Conservation (phyloP, 1,139 yeast genomes). For the Waltiozyma sp. region DNA sequence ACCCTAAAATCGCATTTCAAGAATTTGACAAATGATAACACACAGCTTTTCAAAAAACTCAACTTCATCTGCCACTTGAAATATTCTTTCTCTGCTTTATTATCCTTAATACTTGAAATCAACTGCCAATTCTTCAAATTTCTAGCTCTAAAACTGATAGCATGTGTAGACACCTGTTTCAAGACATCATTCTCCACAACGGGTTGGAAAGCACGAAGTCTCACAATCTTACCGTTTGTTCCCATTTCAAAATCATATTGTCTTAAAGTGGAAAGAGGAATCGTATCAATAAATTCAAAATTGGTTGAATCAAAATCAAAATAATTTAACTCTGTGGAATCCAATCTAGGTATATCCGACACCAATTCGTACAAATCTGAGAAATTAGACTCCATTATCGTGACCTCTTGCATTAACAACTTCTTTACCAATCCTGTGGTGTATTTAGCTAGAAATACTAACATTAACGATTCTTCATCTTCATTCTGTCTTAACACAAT, state of each 20-base stretch:
- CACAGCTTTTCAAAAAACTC: constrained; percentile 38
- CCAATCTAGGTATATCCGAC: not conserved
- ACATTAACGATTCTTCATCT: not conserved
- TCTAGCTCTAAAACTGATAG: constrained; percentile 36
- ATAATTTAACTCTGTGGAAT: not conserved
- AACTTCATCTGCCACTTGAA: constrained; percentile 29
- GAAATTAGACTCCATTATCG: not conserved
- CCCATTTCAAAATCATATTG: not conserved
- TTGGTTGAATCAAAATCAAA: not conserved
- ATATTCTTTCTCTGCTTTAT: constrained; percentile 10
- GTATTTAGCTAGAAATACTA: not conserved
- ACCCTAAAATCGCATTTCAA: constrained; percentile 39
- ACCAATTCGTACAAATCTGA: not conserved
- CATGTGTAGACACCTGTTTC: constrained; percentile 47
- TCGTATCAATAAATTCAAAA: not conserved
- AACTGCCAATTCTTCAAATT: constrained; percentile 28
- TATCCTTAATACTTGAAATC: constrained; percentile 9
- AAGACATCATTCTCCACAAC: constrained; percentile 34
- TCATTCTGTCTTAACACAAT: not conserved
- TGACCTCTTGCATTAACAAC: not conserved
- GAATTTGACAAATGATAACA: constrained; percentile 31
- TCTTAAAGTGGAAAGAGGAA: not conserved
- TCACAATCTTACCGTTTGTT: not conserved
- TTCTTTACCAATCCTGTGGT: not conserved
- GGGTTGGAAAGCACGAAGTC: not conserved